phyloP scores from a whole-genome alignment of 805 yeast genomes.

The Yarrowia deformans region DNA sequence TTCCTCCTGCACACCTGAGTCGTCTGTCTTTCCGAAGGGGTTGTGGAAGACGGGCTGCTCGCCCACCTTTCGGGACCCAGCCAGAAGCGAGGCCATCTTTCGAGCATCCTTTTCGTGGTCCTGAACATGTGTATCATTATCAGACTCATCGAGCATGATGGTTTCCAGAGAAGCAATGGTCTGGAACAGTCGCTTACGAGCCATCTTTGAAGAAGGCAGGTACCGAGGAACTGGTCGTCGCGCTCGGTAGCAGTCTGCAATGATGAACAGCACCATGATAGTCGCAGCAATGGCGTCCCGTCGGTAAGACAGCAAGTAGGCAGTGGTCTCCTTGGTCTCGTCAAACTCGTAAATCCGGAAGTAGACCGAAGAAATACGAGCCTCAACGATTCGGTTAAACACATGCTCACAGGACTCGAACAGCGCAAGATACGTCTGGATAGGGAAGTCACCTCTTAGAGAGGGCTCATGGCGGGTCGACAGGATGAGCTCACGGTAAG shows the following conservation, averaged over 20 bases:
- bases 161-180: constrained; percentile 51
- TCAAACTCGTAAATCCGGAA: constrained; percentile 59
- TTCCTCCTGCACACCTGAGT: constrained; percentile 6
- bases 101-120: constrained; percentile 22
- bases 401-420: constrained; percentile 53
- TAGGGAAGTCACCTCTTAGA: constrained; percentile 51
- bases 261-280: constrained; percentile 54
- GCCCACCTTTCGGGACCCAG: constrained; percentile 35
- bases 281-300: constrained; percentile 59
- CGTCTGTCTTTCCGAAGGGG: constrained; percentile 23
- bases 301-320: constrained; percentile 54
- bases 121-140: constrained; percentile 13
- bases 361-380: constrained; percentile 58
- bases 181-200: constrained; percentile 56
- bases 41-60: constrained; percentile 25
- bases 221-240: constrained; percentile 54
- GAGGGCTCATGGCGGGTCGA: constrained; percentile 53
- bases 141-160: constrained; percentile 13
- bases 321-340: constrained; percentile 51
- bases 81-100: constrained; percentile 20
- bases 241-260: constrained; percentile 55
- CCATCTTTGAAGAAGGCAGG: constrained; percentile 55
- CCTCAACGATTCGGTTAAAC: constrained; percentile 56
- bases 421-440: constrained; percentile 49
- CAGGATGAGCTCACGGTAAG: constrained; percentile 52